Evolutionary conservation across 2,329 filamentous ascomycete genomes (phyloP).

Genomic region (Mollisia scopiformis): DNA sequence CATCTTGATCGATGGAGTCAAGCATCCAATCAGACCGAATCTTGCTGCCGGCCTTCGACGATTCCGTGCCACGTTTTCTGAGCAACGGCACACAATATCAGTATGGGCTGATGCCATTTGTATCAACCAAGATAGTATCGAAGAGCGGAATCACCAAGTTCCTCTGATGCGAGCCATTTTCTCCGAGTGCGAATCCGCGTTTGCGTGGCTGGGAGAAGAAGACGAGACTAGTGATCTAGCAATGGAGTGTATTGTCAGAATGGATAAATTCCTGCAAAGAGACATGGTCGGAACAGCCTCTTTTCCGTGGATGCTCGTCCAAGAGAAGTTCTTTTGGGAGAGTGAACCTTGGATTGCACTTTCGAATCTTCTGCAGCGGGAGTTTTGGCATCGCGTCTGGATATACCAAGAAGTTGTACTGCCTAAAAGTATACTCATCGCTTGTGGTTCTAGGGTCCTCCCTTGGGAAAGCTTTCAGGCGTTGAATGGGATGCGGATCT

Average conservation of each 20-base stretch:
- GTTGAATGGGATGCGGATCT: neutral
- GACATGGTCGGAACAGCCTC: neutral
- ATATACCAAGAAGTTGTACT: neutral
- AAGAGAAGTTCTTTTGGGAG: neutral
- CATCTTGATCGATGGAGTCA: neutral
- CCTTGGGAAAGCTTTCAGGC: neutral
- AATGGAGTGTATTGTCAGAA: neutral
- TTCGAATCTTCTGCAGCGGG: neutral
- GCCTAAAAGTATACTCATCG: neutral
- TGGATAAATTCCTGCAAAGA: neutral
- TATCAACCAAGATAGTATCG: neutral
- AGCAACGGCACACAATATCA: neutral
- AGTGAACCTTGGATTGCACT: neutral
- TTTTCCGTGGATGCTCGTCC: neutral
- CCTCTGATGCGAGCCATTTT: neutral
- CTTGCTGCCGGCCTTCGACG: neutral
- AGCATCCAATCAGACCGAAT: neutral
- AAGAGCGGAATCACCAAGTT: neutral
- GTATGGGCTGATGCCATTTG: neutral
- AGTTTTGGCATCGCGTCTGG: neutral
- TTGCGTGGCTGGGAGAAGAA: neutral
- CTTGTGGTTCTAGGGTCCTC: neutral
- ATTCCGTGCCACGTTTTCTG: neutral
- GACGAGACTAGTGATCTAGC: neutral
- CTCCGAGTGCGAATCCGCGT: neutral